Evolutionary conservation across 371 early-diverging fungal genomes (phyloP).

Genomic region (Dinochytrium kinnereticum): DNA sequence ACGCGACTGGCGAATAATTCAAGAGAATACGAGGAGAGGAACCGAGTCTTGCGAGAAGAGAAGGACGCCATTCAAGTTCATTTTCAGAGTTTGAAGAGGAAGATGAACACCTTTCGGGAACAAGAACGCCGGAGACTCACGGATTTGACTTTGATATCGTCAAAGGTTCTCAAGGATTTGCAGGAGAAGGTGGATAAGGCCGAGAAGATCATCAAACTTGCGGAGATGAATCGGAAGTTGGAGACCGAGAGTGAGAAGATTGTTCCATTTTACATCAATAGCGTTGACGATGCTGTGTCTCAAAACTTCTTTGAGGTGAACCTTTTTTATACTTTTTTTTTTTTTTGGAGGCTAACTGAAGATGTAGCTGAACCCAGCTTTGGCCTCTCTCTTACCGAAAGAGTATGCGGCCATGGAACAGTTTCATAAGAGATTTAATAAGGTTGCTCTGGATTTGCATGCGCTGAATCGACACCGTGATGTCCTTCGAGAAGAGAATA

Average conservation of each 20-base stretch:
- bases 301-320: background rate
- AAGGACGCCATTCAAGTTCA: constrained; percentile 57
- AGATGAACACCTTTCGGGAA: constrained; percentile 57
- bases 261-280: constrained; percentile 46
- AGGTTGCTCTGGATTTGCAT: constrained; percentile 53
- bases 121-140: constrained; percentile 52
- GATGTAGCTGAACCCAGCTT: constrained; percentile 3
- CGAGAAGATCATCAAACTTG: constrained; percentile 59
- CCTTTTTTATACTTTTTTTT: background rate
- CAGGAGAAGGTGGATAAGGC: constrained; percentile 53
- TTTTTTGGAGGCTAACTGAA: background rate
- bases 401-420: constrained; percentile 56
- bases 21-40: constrained; percentile 52
- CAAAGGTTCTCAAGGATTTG: constrained; percentile 49
- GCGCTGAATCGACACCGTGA: constrained; percentile 49
- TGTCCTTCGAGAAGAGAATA: constrained; percentile 54
- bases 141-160: constrained; percentile 51
- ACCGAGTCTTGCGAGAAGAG: constrained; percentile 46
- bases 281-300: constrained; percentile 1
- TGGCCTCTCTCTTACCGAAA: constrained; percentile 36
- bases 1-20: constrained; percentile 44
- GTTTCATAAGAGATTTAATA: constrained; percentile 62
- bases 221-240: constrained; percentile 64
- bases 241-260: constrained; percentile 61
- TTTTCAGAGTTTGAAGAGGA: constrained; percentile 57